Evolutionary conservation across 495 filamentous ascomycete species (phyloP).

Genomic region (Aspergillus wentii): DNA sequence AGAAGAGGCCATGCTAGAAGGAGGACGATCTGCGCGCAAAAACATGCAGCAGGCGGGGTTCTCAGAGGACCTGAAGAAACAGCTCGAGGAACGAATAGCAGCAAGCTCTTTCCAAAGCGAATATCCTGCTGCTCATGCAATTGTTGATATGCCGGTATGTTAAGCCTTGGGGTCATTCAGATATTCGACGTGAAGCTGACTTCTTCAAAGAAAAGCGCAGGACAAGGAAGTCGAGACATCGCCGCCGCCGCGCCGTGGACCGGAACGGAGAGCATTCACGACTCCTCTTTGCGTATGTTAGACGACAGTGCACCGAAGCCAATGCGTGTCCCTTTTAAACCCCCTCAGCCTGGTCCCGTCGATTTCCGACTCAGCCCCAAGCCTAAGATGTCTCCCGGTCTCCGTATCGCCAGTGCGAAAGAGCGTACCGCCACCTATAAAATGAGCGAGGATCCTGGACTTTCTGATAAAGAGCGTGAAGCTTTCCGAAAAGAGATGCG

Average conservation of each 20-base stretch:
- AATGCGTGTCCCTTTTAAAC: slow-evolving; percentile 47
- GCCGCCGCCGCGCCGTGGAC: slow-evolving; percentile 74
- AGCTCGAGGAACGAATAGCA: slow-evolving; percentile 69
- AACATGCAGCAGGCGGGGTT: slow-evolving; percentile 85
- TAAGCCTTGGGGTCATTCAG: not conserved
- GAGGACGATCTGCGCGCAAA: slow-evolving; percentile 63
- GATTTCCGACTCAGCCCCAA: slow-evolving; percentile 56
- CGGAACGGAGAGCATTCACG: slow-evolving; percentile 66
- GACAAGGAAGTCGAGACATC: slow-evolving; percentile 65
- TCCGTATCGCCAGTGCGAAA: slow-evolving; percentile 68
- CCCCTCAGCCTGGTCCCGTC: slow-evolving; percentile 48
- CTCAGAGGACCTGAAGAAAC: slow-evolving; percentile 73
- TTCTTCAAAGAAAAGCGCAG: slow-evolving; percentile 48
- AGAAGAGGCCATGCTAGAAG: slow-evolving; percentile 69
- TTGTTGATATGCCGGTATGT: slow-evolving; percentile 57
- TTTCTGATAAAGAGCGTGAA: slow-evolving; percentile 67
- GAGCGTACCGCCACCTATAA: slow-evolving; percentile 74
- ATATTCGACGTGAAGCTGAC: not conserved
- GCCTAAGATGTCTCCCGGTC: slow-evolving; percentile 41
- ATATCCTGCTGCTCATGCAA: slow-evolving; percentile 63
- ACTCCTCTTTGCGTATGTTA: slow-evolving; percentile 84
- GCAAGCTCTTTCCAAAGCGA: slow-evolving; percentile 65
- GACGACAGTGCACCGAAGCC: slow-evolving; percentile 72
- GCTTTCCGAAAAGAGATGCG: slow-evolving; percentile 65
- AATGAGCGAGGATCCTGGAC: slow-evolving; percentile 49